Conservation (phyloP, 164 flowering plant genomes). For the Taxillus chinensis region DNA sequence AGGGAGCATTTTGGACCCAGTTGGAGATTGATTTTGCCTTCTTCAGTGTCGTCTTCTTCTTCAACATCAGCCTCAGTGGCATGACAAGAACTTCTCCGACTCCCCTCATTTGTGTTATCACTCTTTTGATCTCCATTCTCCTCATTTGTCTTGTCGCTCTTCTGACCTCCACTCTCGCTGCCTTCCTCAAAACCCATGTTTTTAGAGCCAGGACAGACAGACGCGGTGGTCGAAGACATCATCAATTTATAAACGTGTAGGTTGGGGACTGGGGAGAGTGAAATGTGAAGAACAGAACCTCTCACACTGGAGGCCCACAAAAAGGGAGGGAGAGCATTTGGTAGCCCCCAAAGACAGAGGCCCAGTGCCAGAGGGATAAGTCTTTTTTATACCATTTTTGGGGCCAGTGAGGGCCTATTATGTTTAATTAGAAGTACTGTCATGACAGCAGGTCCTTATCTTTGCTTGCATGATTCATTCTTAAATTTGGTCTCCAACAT, state of each 20-base stretch:
- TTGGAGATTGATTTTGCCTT: constrained; percentile 33
- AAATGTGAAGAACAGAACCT: no score
- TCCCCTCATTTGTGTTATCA: constrained; percentile 21
- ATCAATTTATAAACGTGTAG: constrained; percentile 6
- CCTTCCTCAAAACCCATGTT: constrained; percentile 48
- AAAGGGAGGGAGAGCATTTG: no score
- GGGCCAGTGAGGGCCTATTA: no score
- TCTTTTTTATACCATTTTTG: no score
- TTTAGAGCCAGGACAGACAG: constrained; percentile 28
- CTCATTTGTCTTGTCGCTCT: constrained; percentile 13
- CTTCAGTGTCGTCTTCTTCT: constrained; percentile 47
- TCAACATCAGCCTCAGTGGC: constrained; percentile 31
- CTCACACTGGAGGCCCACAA: no score
- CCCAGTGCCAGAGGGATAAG: no score
- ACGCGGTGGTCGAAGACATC: constrained; percentile 48
- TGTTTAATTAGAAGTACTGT: no score
- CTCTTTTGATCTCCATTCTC: constrained; percentile 15
- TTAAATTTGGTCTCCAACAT: no score
- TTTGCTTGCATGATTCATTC: no score
- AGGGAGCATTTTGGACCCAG: constrained; percentile 71
- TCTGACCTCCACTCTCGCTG: constrained; percentile 9
- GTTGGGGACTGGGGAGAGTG: no score
- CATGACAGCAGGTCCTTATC: no score
- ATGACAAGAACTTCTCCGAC: constrained; percentile 35
- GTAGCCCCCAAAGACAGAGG: no score